Evolutionary conservation across 2,329 filamentous ascomycete genomes (phyloP).

Genomic region (Cercospora sesami): DNA sequence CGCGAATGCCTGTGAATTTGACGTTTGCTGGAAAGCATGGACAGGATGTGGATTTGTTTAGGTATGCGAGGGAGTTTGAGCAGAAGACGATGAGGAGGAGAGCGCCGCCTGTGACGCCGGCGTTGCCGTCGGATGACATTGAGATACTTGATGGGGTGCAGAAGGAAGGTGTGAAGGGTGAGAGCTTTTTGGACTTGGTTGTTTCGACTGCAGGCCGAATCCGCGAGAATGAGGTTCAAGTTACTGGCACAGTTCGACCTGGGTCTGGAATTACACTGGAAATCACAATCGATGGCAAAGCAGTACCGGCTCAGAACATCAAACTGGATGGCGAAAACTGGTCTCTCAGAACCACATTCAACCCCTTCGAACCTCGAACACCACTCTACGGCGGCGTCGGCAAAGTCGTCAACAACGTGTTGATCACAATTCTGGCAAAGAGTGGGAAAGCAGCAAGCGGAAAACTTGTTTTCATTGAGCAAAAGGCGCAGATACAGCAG

Average conservation of each 20-base stretch:
- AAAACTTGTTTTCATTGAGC: slow-evolving; percentile 22
- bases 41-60: slow-evolving; percentile 44
- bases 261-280: slow-evolving; percentile 6
- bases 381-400: slow-evolving; percentile 34
- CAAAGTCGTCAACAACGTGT: slow-evolving; percentile 29
- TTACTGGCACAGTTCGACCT: background rate
- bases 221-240: slow-evolving; percentile 11
- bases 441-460: slow-evolving; percentile 8
- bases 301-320: background rate
- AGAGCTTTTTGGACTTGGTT: background rate
- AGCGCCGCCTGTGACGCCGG: slow-evolving; percentile 32
- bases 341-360: slow-evolving; percentile 20
- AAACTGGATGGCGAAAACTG: slow-evolving; percentile 16
- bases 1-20: slow-evolving; percentile 54
- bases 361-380: slow-evolving; percentile 27
- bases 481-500: slow-evolving; percentile 18
- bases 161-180: background rate
- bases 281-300: slow-evolving; percentile 21
- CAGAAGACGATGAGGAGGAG: slow-evolving; percentile 25
- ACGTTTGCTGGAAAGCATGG: slow-evolving; percentile 55
- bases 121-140: slow-evolving; percentile 27
- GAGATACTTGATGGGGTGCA: background rate
- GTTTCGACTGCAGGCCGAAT: slow-evolving; percentile 7
- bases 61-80: slow-evolving; percentile 36
- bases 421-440: slow-evolving; percentile 25